Evolutionary conservation across 2,329 filamentous ascomycete genomes (phyloP), one percentile per base, ranked within the genome.

Genomic region (Fusarium burgessii): DNA sequence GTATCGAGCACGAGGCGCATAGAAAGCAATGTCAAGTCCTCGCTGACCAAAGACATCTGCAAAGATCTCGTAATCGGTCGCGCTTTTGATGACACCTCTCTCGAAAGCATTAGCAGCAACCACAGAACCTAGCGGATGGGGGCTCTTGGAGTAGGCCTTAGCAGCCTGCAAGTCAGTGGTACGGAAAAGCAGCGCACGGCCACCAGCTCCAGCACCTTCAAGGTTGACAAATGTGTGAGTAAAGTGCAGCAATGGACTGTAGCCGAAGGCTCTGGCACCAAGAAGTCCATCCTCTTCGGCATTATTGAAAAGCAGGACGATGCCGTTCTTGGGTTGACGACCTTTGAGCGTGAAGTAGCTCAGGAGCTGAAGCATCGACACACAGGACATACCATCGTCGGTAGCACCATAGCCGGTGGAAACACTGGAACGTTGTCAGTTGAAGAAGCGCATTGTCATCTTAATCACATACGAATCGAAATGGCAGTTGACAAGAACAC

Each of bases 241-340:
- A 61, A 97, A 92, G 56, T 89, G 89, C 14, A 93, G 90, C 69
- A 97, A 85, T 0, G 94, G 93, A 78, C 95, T 94, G 72, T 94
- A 90, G 32, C 92, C 91, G 77, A 97, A 98, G 9, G 92, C 94
- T 66, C 90, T 89, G 10, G 95, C 94, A 2, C 96, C 96, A 71
- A 97, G 93, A 14, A 98, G 84, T 38, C 91, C 96, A 76, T 98
- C 95, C 79, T 99, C 96, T 78, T 99, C 96, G 38, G 93, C 95
- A 77, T 98, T 98, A 85, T 99, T 99, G 78, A 98, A 87, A 32
- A 98, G 86, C 13, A 94, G 87, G 17, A 98, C 89, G 45, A 99
- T 87, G 4, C 95, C 95, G 73, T 91, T 89, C 76, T 90, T 91
- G 4, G 95, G 95, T 77, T 90, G 90, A 70, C 93, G 89, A 32